Evolutionary conservation across 2,329 filamentous ascomycete genomes (phyloP).

Genomic region (Cercospora canescens): DNA sequence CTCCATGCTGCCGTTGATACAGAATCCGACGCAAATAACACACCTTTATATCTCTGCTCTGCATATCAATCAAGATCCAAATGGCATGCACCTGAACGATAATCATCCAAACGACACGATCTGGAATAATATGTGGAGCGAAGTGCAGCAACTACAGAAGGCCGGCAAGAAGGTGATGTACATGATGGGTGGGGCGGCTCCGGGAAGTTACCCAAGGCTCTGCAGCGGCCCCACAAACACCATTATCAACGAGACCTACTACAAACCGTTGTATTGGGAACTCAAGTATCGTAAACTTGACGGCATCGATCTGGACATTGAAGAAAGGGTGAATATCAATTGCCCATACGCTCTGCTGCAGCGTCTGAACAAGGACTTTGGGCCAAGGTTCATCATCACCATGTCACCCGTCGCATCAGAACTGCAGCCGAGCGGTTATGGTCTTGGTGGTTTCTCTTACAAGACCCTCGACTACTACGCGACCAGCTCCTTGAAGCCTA

Average conservation of each 20-base stretch:
- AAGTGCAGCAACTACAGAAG: slow-evolving; percentile 27
- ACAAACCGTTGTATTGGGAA: slow-evolving; percentile 28
- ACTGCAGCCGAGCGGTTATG: slow-evolving; percentile 20
- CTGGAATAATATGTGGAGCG: slow-evolving; percentile 29
- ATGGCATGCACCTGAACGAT: slow-evolving; percentile 32
- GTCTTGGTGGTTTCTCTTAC: slow-evolving; percentile 30
- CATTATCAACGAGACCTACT: slow-evolving; percentile 28
- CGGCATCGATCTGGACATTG: slow-evolving; percentile 34
- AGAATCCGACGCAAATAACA: slow-evolving; percentile 29
- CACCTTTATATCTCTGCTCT: slow-evolving; percentile 33
- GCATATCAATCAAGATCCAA: slow-evolving; percentile 31
- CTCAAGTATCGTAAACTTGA: slow-evolving; percentile 29
- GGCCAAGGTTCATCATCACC: slow-evolving; percentile 31
- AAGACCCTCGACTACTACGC: slow-evolving; percentile 25
- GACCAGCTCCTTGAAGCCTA: slow-evolving; percentile 21
- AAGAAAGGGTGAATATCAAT: slow-evolving; percentile 29
- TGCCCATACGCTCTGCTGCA: slow-evolving; percentile 30
- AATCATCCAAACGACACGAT: slow-evolving; percentile 26
- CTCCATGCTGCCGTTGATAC: slow-evolving; percentile 30
- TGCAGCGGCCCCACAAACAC: slow-evolving; percentile 21
- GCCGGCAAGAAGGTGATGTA: slow-evolving; percentile 32
- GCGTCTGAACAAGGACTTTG: slow-evolving; percentile 29
- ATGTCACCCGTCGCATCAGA: slow-evolving; percentile 35
- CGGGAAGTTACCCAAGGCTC: slow-evolving; percentile 29
- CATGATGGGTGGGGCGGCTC: slow-evolving; percentile 32